Evolutionary conservation across 495 filamentous ascomycete genomes (phyloP).

Genomic region (Thermothielavioides terrestris): DNA sequence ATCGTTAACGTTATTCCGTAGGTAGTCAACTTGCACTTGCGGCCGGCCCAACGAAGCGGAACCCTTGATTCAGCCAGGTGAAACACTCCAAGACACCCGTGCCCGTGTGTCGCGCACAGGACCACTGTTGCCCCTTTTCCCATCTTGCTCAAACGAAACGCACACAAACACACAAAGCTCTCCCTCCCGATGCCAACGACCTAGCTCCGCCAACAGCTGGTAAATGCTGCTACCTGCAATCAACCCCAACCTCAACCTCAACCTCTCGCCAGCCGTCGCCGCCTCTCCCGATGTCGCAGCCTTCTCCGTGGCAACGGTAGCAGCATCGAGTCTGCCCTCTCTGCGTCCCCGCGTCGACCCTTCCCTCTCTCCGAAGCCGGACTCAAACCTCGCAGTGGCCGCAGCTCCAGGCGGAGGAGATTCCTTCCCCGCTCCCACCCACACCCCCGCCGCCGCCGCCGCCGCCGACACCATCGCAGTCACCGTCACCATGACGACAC

Average conservation of each 20-base stretch:
- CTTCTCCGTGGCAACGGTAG: conserved; percentile 18
- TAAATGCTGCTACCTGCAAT: conserved; percentile 5
- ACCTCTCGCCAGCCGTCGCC: neutral
- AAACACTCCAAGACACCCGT: conserved; percentile 3
- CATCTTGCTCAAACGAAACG: neutral
- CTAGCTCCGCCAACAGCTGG: neutral
- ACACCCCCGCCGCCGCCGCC: neutral
- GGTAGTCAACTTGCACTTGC: neutral
- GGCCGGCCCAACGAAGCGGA: neutral
- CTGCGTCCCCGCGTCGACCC: conserved; percentile 18
- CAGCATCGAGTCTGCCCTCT: conserved; percentile 17
- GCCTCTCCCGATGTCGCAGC: conserved; percentile 14
- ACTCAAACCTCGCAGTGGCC: no score
- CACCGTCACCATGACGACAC: conserved; percentile 7
- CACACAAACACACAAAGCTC: neutral
- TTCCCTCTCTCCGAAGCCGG: conserved; percentile 9
- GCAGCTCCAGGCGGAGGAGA: no score
- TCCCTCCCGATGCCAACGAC: neutral
- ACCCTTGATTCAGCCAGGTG: conserved; percentile 1
- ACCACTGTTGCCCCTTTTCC: neutral
- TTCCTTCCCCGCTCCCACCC: no score
- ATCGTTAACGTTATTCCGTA: no score
- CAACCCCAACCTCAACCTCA: neutral
- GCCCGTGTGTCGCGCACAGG: no score
- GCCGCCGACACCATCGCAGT: neutral